Conservation (phyloP, 192 early-diverging fungal genomes). For the Pilobolus umbonatus region DNA sequence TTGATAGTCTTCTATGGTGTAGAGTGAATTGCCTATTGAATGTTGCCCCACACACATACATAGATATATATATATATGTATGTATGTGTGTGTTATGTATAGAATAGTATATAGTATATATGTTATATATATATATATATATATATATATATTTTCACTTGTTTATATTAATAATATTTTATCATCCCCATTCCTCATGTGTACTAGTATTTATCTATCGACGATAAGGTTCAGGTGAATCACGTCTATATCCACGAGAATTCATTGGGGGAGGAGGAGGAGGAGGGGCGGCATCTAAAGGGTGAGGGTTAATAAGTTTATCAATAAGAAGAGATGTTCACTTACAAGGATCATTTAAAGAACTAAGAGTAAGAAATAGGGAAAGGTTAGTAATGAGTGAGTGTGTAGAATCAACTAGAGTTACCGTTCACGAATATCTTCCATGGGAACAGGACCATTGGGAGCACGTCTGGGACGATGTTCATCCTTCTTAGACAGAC, state of each 20-base stretch:
- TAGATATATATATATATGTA: too few relatives aligned
- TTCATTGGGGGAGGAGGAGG: constrained; percentile 12
- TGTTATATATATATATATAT: too few relatives aligned
- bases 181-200: too few relatives aligned
- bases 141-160: too few relatives aligned
- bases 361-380: neutral
- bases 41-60: too few relatives aligned
- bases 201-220: constrained; percentile 8
- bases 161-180: too few relatives aligned
- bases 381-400: neutral
- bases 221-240: constrained; percentile 20
- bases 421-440: constrained; percentile 17
- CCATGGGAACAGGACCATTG: neutral
- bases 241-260: constrained; percentile 19
- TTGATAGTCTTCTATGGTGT: too few relatives aligned
- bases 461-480: constrained; percentile 16
- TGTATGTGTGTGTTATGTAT: too few relatives aligned
- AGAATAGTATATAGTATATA: too few relatives aligned
- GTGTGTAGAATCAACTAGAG: neutral
- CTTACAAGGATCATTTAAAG: constrained; percentile 10
- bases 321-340: neutral
- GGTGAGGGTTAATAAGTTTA: neutral
- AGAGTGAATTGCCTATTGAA: too few relatives aligned
- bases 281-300: constrained; percentile 9
- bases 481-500: constrained; percentile 25